Evolutionary conservation across 306 rosid genomes (phyloP).

Genomic region (Begonia fuchsioides): DNA sequence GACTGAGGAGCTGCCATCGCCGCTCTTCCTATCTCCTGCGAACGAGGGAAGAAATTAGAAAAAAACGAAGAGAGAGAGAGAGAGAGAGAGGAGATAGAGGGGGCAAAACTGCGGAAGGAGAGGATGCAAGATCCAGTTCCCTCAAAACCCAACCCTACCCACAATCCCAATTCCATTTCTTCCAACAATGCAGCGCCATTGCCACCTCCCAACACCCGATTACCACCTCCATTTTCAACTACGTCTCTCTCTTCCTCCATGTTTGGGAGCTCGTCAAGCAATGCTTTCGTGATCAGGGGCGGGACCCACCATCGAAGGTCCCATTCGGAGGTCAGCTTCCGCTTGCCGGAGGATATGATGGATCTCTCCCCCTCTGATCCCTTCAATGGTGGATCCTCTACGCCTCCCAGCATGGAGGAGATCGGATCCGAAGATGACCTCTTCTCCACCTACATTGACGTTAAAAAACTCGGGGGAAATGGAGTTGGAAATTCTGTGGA

Average conservation of each 20-base stretch:
- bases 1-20: too few species aligned
- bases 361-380: slow-evolving; percentile 69
- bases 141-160: slow-evolving; percentile 4
- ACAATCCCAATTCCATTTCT: slow-evolving; percentile 10
- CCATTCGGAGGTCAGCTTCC: slow-evolving; percentile 64
- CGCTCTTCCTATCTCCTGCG: too few species aligned
- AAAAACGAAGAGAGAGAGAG: too few species aligned
- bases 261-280: slow-evolving; percentile 1
- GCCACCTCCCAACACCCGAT: background rate
- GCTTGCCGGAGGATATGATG: slow-evolving; percentile 73
- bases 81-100: too few species aligned
- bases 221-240: slow-evolving; percentile 5
- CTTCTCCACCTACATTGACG: slow-evolving; percentile 90
- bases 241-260: slow-evolving; percentile 4
- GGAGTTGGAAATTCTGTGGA: slow-evolving; percentile 30
- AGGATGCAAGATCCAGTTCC: background rate
- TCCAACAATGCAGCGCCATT: slow-evolving; percentile 3
- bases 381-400: slow-evolving; percentile 67
- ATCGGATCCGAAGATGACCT: slow-evolving; percentile 97
- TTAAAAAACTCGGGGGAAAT: slow-evolving; percentile 65
- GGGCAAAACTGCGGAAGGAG: too few species aligned
- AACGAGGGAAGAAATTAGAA: too few species aligned
- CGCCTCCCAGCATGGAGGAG: slow-evolving; percentile 65
- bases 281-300: background rate
- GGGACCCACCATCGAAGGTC: slow-evolving; percentile 51